Percentiles rank a stretch among this genome's conserved stretches.
Conservation (phyloP, 2,329 filamentous ascomycete genomes). For the Botrytis hyacinthi region DNA sequence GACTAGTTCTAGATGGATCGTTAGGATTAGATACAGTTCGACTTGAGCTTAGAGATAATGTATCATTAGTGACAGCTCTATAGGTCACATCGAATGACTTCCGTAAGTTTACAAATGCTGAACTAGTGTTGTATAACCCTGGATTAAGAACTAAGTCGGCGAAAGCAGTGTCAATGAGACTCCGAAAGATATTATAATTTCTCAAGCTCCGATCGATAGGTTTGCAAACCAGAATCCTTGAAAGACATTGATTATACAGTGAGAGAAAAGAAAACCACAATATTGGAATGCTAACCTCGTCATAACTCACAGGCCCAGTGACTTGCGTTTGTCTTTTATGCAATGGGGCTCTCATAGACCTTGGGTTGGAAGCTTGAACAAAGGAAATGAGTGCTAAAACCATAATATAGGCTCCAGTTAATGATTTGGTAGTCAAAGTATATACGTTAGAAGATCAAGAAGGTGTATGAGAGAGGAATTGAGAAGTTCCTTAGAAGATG, state of each 20-base stretch:
- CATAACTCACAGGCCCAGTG: background rate
- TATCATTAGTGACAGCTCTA: slow-evolving; percentile 16
- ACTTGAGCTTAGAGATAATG: slow-evolving; percentile 7
- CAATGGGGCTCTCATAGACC: background rate
- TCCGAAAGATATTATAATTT: slow-evolving; percentile 1
- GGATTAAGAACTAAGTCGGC: slow-evolving; percentile 25
- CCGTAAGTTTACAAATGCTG: background rate
- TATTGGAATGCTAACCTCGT: background rate
- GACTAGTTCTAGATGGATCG: background rate
- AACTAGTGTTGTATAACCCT: slow-evolving; percentile 15
- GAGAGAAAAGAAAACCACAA: background rate
- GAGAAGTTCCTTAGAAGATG: background rate
- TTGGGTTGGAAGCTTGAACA: background rate
- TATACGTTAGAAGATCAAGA: background rate
- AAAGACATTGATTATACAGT: too few relatives aligned
- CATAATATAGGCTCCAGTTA: background rate
- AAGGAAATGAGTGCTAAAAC: background rate
- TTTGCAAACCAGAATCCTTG: slow-evolving; percentile 25
- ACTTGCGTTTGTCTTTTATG: background rate
- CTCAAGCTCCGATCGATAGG: slow-evolving; percentile 20
- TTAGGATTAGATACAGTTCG: background rate
- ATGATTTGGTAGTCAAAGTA: background rate
- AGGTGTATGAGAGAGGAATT: too few relatives aligned
- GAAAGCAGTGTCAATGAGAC: slow-evolving; percentile 25
- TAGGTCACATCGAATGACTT: slow-evolving; percentile 15